These are phyloP conservation scores for Ophiocordyceps sinensis DNA, from an alignment of 2,329 filamentous ascomycete genomes.

Conservation along the genomic window DNA sequence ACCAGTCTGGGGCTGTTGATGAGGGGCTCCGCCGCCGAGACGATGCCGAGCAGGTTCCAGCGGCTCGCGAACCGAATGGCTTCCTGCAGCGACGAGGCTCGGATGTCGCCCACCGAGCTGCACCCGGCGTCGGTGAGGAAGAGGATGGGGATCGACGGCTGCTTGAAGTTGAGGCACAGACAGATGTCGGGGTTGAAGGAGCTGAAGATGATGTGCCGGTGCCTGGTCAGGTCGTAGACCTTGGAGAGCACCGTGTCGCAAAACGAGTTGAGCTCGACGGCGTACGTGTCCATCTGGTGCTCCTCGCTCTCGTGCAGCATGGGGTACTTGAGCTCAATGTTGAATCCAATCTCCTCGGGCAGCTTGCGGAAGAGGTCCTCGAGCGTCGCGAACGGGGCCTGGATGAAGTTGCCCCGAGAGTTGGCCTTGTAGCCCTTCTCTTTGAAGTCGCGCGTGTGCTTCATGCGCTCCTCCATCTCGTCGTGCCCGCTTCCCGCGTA, in stretches of 20 bases:
- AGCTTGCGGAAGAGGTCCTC: constrained; percentile 85
- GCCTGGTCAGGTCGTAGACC: constrained; percentile 72
- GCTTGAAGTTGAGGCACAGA: constrained; percentile 86
- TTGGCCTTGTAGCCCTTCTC: constrained; percentile 93
- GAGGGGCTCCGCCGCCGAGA: constrained; percentile 75
- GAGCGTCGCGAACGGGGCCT: constrained; percentile 87
- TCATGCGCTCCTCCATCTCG: constrained; percentile 69
- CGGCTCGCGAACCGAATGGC: constrained; percentile 86
- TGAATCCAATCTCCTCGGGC: constrained; percentile 76
- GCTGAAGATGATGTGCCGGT: constrained; percentile 90
- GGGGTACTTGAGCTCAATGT: constrained; percentile 98
- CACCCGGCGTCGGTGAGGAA: constrained; percentile 86
- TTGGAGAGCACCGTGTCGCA: constrained; percentile 83
- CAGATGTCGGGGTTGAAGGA: constrained; percentile 97
- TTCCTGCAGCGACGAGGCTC: constrained; percentile 85
- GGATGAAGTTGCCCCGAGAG: constrained; percentile 84
- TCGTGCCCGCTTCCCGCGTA: constrained; percentile 25
- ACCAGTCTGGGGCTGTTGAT: constrained; percentile 82
- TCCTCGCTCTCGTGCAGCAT: constrained; percentile 94
- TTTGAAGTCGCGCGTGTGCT: constrained; percentile 92
- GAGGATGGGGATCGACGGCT: constrained; percentile 88
- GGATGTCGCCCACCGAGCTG: constrained; percentile 69
- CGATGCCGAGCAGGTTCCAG: constrained; percentile 90
- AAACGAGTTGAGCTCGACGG: constrained; percentile 90
- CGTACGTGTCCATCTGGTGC: constrained; percentile 93